phyloP scores from a whole-genome alignment of 192 early-diverging fungal genomes.

The Linnemannia schmuckeri region DNA sequence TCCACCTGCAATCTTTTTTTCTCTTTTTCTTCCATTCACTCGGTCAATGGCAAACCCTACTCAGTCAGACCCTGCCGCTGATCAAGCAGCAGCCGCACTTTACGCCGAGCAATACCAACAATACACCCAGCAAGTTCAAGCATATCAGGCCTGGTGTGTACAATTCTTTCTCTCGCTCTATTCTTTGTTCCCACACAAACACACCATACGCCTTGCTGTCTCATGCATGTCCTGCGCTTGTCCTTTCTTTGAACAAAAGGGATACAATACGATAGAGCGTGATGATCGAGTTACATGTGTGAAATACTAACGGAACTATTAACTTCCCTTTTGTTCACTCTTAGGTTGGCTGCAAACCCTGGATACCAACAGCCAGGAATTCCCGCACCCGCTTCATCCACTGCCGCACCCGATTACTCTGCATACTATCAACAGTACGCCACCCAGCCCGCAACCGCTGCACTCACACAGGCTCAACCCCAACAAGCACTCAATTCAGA shows the following conservation, averaged over 20 bases:
- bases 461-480: background rate
- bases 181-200: background rate
- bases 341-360: constrained; percentile 48
- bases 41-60: constrained; percentile 44
- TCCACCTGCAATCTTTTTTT: background rate
- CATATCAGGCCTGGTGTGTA: constrained; percentile 49
- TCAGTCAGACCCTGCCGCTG: constrained; percentile 21
- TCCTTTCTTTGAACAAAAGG: background rate
- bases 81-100: constrained; percentile 43
- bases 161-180: background rate
- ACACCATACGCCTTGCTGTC: background rate
- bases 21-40: background rate
- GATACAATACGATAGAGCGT: background rate
- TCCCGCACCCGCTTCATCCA: constrained; percentile 13
- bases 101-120: constrained; percentile 56
- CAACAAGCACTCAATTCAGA: constrained; percentile 23
- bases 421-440: constrained; percentile 50
- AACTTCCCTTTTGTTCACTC: background rate
- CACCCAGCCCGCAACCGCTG: background rate
- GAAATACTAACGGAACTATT: background rate
- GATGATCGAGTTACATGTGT: background rate
- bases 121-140: constrained; percentile 48
- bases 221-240: background rate
- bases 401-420: constrained; percentile 33
- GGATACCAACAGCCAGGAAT: constrained; percentile 31